Conservation (phyloP, 306 rosid species). For the Morella rubra region DNA sequence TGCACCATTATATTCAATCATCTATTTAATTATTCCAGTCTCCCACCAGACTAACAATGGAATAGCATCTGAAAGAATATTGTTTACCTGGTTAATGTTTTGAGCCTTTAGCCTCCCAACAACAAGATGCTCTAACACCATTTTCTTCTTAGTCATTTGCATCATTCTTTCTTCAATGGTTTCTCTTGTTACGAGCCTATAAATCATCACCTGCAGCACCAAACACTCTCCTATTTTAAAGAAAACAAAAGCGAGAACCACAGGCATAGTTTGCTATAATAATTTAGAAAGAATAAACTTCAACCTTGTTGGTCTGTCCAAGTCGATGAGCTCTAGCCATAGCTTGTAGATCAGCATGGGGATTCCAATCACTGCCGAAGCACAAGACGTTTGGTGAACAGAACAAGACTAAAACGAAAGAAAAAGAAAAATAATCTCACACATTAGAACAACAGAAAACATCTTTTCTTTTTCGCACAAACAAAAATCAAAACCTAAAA, state of each 20-base stretch:
- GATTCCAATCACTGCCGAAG: constrained; percentile 95
- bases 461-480: not conserved
- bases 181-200: constrained; percentile 92
- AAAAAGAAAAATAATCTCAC: not conserved
- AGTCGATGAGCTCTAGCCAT: constrained; percentile 99
- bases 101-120: constrained; percentile 95
- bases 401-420: not conserved
- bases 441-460: not conserved
- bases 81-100: constrained; percentile 88
- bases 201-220: constrained; percentile 83
- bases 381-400: constrained; percentile 12
- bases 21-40: not conserved
- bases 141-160: constrained; percentile 99
- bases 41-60: constrained; percentile 7
- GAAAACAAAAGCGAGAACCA: constrained; percentile 21
- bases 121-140: constrained; percentile 97
- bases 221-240: constrained; percentile 21
- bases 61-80: constrained; percentile 12
- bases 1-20: not conserved
- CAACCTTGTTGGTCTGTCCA: constrained; percentile 97
- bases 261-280: constrained; percentile 12
- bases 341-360: constrained; percentile 99
- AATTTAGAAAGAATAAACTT: constrained; percentile 20
- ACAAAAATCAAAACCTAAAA: not conserved
- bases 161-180: constrained; percentile 98